Percentiles rank a stretch among this genome's conserved stretches.
These are phyloP conservation scores for Backusella tuberculispora DNA, from an alignment of 192 early-diverging fungal genomes.

Conservation along the genomic window DNA sequence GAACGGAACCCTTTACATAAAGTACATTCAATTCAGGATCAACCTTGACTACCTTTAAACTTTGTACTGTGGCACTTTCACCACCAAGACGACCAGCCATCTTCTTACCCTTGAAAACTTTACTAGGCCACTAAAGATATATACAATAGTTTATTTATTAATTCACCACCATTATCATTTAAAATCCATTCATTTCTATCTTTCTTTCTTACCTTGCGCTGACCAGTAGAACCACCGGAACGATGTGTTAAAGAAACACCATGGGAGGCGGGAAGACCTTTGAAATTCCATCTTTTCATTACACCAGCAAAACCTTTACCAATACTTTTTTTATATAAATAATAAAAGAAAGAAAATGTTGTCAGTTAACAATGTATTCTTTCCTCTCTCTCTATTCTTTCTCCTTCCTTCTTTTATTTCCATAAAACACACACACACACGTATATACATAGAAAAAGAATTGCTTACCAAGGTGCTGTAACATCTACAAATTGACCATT, in stretches of 20 bases:
- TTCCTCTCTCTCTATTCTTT: neutral
- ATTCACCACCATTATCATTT: neutral
- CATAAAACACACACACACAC: neutral
- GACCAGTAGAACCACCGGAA: slow-evolving; percentile 87
- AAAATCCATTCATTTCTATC: neutral
- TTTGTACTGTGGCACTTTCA: slow-evolving; percentile 78
- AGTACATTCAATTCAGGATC: slow-evolving; percentile 85
- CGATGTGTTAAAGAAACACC: slow-evolving; percentile 92
- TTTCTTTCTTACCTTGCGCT: slow-evolving; percentile 58
- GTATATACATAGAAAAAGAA: slow-evolving; percentile 9
- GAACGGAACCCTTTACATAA: slow-evolving; percentile 92
- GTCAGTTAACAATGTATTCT: neutral
- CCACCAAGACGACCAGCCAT: slow-evolving; percentile 98
- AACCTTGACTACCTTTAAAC: slow-evolving; percentile 81
- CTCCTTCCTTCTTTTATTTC: neutral
- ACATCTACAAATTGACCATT: slow-evolving; percentile 96
- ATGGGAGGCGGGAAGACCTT: slow-evolving; percentile 91
- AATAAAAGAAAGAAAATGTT: too few relatives aligned
- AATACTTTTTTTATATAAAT: slow-evolving; percentile 49
- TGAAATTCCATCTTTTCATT: slow-evolving; percentile 97
- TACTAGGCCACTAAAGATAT: slow-evolving; percentile 68
- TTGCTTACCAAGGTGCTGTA: slow-evolving; percentile 74
- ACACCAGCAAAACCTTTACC: slow-evolving; percentile 97
- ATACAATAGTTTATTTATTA: neutral
- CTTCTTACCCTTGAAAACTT: slow-evolving; percentile 95